Base-by-base conservation (phyloP, 345 rosid species). In the Physaria fendleri region DNA sequence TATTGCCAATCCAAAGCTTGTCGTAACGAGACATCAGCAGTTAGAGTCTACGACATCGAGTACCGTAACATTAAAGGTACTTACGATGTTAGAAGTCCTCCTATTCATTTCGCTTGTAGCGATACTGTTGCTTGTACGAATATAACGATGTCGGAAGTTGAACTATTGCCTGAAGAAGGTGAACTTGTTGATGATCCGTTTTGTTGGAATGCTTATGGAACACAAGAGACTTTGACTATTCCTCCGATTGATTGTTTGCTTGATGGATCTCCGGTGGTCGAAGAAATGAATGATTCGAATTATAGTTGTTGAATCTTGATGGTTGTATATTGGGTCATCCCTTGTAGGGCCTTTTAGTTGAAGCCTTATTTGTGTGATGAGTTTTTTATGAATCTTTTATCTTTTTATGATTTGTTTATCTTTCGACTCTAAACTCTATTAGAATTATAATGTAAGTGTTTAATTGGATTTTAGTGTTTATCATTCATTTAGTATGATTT, bases 131-230 rank as follows among this genome's bases (percentile, higher is more conserved):
- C 99, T 11, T 93, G 99, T 74, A 93, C 99, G 9, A 79, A 89
- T 34, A 93, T 93, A n/a, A 80, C 85, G 5, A 77, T 93, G 76
- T 80, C 97, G 1, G 95, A 93, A 48, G 97, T 88, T 0, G 95
- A 93, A 78, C 90, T 93, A 11, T 77, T 93, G 0, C 99, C 99
- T 0, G 66, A 85, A 2, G 97, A 86, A 75, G 99, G 99, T 0
- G 71, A 83, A 55, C 59, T 93, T n/a, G n/a, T 89, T 0, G 99
- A 89, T 8, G 97, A 93, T 49, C 99, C 99, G 0, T 93, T 88
- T 65, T 93, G 99, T 27, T 93, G 99, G 99, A 93, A 93, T 35
- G 95, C 99, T 25, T 93, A 84, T 30, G 99, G 99, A 32, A 75
- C 52, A 23, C 82, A 93, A 55, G 97, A 86, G 72, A 88, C 99